Conservation (phyloP, 164 flowering plant genomes). For the Vitis labrusca region DNA sequence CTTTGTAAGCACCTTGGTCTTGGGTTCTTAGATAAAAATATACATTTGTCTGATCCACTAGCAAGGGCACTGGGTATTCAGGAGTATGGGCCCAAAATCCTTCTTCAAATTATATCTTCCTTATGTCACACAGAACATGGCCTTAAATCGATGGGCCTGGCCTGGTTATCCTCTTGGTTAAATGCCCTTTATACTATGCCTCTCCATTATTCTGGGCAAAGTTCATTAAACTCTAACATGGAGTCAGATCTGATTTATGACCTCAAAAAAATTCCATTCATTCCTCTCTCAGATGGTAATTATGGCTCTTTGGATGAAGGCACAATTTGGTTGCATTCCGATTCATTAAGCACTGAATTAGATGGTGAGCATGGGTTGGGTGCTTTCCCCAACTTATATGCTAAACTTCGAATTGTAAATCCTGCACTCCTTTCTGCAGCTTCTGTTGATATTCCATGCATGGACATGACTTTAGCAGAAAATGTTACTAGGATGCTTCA, state of each 20-base stretch:
- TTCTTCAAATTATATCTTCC: constrained; percentile 54
- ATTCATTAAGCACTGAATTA: constrained; percentile 28
- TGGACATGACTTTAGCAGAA: constrained; percentile 27
- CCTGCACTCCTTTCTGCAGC: constrained; percentile 54
- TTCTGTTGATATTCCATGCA: constrained; percentile 17
- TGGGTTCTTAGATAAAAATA: constrained; percentile 68
- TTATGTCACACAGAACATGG: constrained; percentile 46
- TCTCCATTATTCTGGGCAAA: constrained; percentile 30
- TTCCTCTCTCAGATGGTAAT: constrained; percentile 92
- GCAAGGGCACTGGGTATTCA: constrained; percentile 76
- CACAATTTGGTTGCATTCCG: constrained; percentile 81
- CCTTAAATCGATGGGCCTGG: constrained; percentile 57
- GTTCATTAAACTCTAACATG: constrained; percentile 16
- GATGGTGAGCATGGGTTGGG: constrained; percentile 41
- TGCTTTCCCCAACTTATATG: constrained; percentile 60
- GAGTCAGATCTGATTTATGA: constrained; percentile 38
- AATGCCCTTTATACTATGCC: constrained; percentile 49
- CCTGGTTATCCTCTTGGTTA: constrained; percentile 76
- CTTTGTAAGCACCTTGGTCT: constrained; percentile 80
- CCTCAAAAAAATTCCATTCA: constrained; percentile 61
- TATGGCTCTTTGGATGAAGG: constrained; percentile 66
- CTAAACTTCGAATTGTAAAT: constrained; percentile 68
- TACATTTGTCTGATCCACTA: constrained; percentile 63
- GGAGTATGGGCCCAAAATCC: constrained; percentile 74
- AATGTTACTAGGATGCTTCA: constrained; percentile 53